Conservation (phyloP, 1,139 yeast species). For the Suhomyces guaymorum region DNA sequence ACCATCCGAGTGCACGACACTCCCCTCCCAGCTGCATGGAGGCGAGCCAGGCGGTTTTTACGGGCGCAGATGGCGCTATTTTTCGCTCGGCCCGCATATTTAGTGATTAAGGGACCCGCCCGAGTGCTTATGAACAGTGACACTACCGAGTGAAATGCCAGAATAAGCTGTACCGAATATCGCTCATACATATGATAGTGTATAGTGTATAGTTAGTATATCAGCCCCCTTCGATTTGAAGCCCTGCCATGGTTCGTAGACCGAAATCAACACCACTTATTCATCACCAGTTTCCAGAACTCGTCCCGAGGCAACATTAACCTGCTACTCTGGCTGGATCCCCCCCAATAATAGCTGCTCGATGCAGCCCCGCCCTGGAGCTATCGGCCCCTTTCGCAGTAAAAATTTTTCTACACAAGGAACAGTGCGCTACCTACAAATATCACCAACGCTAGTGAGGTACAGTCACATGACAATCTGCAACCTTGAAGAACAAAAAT, state of each 20-base stretch:
- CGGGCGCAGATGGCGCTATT: background rate
- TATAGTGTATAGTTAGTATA: too few species aligned
- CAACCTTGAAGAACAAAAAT: background rate
- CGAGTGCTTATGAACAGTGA: constrained; percentile 6
- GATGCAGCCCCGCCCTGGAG: too few species aligned
- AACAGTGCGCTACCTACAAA: background rate
- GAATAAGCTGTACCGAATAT: background rate
- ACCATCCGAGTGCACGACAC: background rate
- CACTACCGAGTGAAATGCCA: background rate
- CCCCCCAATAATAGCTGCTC: too few species aligned
- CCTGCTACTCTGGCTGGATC: too few species aligned
- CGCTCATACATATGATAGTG: background rate
- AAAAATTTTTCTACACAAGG: background rate
- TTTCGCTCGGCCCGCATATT: constrained; percentile 13
- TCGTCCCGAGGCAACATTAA: too few species aligned
- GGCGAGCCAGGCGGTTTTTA: background rate
- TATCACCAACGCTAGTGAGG: constrained; percentile 1
- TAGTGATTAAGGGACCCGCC: constrained; percentile 19
- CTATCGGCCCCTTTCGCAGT: too few species aligned
- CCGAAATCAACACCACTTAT: too few species aligned
- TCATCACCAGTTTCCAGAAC: too few species aligned
- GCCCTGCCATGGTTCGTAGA: too few species aligned
- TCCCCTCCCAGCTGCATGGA: constrained; percentile 6
- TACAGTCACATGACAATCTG: background rate
- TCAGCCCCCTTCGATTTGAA: too few species aligned